Evolutionary conservation across 2,329 filamentous ascomycete genomes (phyloP), one percentile per base, ranked within the genome.

Genomic region (Penicillium expansum): DNA sequence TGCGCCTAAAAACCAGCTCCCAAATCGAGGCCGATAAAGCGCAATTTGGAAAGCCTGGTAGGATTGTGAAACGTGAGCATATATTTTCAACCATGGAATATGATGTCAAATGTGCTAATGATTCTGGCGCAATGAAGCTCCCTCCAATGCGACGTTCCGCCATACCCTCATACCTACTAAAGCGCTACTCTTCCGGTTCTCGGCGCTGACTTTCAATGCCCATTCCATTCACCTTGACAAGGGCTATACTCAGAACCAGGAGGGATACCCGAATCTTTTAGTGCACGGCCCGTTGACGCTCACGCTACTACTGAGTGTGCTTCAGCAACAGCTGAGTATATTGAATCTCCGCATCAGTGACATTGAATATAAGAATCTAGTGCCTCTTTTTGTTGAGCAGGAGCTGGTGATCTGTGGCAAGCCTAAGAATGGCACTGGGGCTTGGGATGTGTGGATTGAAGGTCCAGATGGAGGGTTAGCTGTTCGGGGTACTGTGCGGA

Each of bases 221-320:
- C 94, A 99, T 74, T 81, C 83, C 16, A 97, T 99, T 65, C 94
- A 99, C 75, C 81, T 96, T 22, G 90, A 97, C 72, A 82, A 81
- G 1, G 69, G 81, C 42, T 95, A 91, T 74, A 86, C 86, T 50
- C 82, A 82, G 38, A 77, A 83, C 13, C 78, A 86, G 13, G 94
- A 97, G 73, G 89, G 89, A 11, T 87, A 95, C 71, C 81, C 81
- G 5, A 83, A 86, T 58, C 79, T 91, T 27, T 81, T 97, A 16
- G 90, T 97, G 54, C 94, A 97, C 68, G 94, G 94, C 0, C 93
- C 94, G 0, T 78, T 99, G 52, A 86, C 85, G 1, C 81, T 95
- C 39, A 87, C 88, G 0, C 78, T 97, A 6, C 86, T 97, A 80
- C 79, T 96, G 35, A 83, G 85, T 16, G 80, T 88, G 5, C 72